A percentile compares a stretch with the other conserved stretches of the same genome.
These are phyloP conservation scores for Alternaria sp. DNA, from an alignment of 2,329 filamentous ascomycete species.

Conservation along the genomic window DNA sequence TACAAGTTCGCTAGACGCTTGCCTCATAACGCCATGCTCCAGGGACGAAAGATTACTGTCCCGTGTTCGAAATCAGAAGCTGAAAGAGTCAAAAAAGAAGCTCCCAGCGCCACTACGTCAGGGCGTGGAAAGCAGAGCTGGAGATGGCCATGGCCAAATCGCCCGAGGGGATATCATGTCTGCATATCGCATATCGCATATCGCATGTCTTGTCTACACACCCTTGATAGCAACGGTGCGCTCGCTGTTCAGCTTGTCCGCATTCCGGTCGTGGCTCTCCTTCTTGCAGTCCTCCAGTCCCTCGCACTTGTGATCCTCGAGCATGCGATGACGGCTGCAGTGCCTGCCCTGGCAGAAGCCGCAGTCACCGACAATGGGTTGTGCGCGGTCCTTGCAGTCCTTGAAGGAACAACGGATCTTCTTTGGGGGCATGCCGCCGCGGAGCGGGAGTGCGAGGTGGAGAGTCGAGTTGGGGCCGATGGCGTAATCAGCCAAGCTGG, in stretches of 20 bases:
- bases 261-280: constrained; percentile 93
- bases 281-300: constrained; percentile 98
- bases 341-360: constrained; percentile 93
- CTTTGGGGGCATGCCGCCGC: constrained; percentile 69
- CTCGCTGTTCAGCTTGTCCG: constrained; percentile 89
- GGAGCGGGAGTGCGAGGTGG: constrained; percentile 66
- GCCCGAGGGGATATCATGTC: background rate
- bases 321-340: constrained; percentile 91
- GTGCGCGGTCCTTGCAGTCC: constrained; percentile 85
- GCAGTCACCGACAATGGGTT: constrained; percentile 96
- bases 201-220: constrained; percentile 55
- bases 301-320: constrained; percentile 93
- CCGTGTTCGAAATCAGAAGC: background rate
- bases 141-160: constrained; percentile 11
- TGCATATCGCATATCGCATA: too few relatives aligned
- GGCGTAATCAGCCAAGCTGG: constrained; percentile 58
- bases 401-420: constrained; percentile 89
- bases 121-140: constrained; percentile 8
- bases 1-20: constrained; percentile 2
- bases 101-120: background rate
- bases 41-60: constrained; percentile 1
- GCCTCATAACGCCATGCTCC: constrained; percentile 14
- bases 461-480: constrained; percentile 62
- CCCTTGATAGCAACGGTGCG: constrained; percentile 94
- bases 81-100: background rate